phyloP scores from a whole-genome alignment of 192 early-diverging fungal species.

The Backusella australiensis region DNA sequence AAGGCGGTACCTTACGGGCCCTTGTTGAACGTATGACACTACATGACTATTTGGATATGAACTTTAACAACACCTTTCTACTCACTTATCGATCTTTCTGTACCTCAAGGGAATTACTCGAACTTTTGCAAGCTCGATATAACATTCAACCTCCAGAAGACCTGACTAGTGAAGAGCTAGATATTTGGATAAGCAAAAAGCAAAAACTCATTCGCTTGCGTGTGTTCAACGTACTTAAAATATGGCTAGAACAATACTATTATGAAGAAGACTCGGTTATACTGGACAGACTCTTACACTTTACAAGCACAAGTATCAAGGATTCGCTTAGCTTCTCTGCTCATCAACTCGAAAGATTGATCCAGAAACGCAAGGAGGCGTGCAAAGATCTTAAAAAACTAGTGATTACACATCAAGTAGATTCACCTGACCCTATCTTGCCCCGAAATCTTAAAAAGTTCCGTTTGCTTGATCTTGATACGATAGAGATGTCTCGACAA shows the following conservation, averaged over 20 bases:
- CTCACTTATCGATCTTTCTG: constrained; percentile 95
- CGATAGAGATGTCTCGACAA: constrained; percentile 92
- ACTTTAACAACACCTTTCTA: constrained; percentile 86
- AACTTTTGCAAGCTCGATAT: constrained; percentile 75
- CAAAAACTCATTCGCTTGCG: constrained; percentile 85
- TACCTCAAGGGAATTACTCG: constrained; percentile 73
- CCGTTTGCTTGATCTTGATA: constrained; percentile 85
- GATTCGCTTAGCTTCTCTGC: constrained; percentile 68
- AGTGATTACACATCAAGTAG: constrained; percentile 58
- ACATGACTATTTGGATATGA: constrained; percentile 80
- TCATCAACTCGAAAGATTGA: constrained; percentile 70
- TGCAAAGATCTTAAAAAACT: constrained; percentile 58
- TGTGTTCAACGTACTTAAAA: constrained; percentile 93
- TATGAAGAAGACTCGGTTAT: constrained; percentile 68
- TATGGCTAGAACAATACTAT: constrained; percentile 94
- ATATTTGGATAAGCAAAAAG: constrained; percentile 85
- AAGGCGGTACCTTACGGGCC: constrained; percentile 85
- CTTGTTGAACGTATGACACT: constrained; percentile 87
- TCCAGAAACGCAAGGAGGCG: constrained; percentile 67
- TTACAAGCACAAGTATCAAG: constrained; percentile 67
- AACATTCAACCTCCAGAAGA: constrained; percentile 67
- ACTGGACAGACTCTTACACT: constrained; percentile 68
- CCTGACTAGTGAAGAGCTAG: constrained; percentile 60
- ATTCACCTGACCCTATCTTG: constrained; percentile 75
- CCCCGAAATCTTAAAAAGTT: constrained; percentile 79